Evolutionary conservation across 768 basidiomycete species (phyloP), one percentile per base, ranked within the genome.

Genomic region (Pleurotus platypus): DNA sequence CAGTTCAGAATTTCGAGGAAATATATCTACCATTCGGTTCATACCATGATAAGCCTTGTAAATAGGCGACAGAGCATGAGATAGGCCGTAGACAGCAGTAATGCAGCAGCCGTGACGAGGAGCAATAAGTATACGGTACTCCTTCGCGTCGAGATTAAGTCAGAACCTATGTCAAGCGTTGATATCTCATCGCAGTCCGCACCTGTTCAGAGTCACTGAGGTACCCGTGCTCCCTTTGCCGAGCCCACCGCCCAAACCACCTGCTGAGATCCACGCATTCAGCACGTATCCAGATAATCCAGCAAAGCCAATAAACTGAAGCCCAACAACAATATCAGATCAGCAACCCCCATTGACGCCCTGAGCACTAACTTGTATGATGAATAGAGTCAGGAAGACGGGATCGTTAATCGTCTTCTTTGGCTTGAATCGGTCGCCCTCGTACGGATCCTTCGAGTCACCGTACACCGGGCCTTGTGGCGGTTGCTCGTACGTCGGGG

Each of bases 121-220:
- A 92, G 78, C 7, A 92, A 73, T n/a, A 93, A 81, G 64, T 86
- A 90, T 2, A 85, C 84, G 0, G 90, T 86, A 62, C 85, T 85
- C 67, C 89, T 89, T 58, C 18, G 56, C n/a, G 22, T 20, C 27
- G 11, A 37, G 26, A 57, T 13, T 18, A 4, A 40, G 37, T 40
- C 30, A 35, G 30, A 35, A 35, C 30, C 30, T 3, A 11, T 35
- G 9, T 35, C 30, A 11, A 9, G 30, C 11, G 11, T 35, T 11
- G 8, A 35, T 35, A 35, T 8, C 30, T 2, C 30, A 35, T 9
- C 30, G 30, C 30, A 35, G 16, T 12, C 72, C 80, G 50, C 58
- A 85, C 87, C 78, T 74, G 71, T 93, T 85, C 54, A 92, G 72
- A 1, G 89, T 88, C 3, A 89, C 72, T 16, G 72, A 59, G 4